A percentile compares a stretch with the other conserved stretches of the same genome.
phyloP scores from a whole-genome alignment of 2,329 filamentous ascomycete genomes.

The Fusarium tjaetaba region DNA sequence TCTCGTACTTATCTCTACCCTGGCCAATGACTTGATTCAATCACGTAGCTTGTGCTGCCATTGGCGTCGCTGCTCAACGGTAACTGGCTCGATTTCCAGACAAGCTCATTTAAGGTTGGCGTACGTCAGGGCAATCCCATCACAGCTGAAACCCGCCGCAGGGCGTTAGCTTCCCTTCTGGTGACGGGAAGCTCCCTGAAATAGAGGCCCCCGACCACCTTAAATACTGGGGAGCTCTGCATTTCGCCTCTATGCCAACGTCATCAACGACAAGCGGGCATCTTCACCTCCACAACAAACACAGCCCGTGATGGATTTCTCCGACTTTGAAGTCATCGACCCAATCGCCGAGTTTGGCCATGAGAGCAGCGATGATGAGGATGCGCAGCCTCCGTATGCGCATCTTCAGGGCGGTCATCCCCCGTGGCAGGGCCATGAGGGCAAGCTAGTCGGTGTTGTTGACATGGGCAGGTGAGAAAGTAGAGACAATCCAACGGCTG shows the following conservation, averaged over 20 bases:
- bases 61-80: conserved; percentile 10
- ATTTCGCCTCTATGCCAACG: not conserved
- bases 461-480: conserved; percentile 51
- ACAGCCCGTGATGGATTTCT: conserved; percentile 35
- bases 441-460: conserved; percentile 48
- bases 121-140: conserved; percentile 7
- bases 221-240: conserved; percentile 25
- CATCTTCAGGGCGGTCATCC: conserved; percentile 33
- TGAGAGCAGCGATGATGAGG: conserved; percentile 24
- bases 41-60: not conserved
- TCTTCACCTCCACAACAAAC: not conserved
- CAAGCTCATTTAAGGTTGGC: conserved; percentile 23
- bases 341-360: conserved; percentile 34
- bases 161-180: conserved; percentile 9
- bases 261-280: conserved; percentile 3
- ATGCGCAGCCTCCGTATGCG: not conserved
- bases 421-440: conserved; percentile 46
- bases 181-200: not conserved
- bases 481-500: not conserved
- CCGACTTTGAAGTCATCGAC: conserved; percentile 42
- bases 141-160: conserved; percentile 19
- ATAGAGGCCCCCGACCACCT: not conserved
- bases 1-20: not conserved
- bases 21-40: conserved; percentile 8
- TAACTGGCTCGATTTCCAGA: conserved; percentile 25